Base-by-base conservation (phyloP, 2,329 filamentous ascomycete genomes). In the Zymoseptoria ardabiliae region DNA sequence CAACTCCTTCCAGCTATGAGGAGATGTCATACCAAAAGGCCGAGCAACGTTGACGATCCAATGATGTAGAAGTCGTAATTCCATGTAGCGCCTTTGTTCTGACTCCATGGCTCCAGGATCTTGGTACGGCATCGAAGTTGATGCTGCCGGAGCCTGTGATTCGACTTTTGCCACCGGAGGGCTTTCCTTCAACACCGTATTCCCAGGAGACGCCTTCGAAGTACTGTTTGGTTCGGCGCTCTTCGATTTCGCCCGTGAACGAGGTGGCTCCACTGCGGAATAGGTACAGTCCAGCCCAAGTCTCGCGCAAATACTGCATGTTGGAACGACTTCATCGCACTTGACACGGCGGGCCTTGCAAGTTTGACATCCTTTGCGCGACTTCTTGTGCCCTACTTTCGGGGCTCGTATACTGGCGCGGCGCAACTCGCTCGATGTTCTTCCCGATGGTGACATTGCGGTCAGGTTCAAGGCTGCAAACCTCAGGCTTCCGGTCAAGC, bases 341-440 rank as follows among this genome's bases (percentile, higher is more conserved):
- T 83, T 83, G 55, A 83, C 76, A 50, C 78, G 75, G 41, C 81
- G 74, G 20, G 82, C 64, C 63, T 83, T 83, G 69, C 82, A 85
- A 61, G 83, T 84, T 11, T 77, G 77, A 64, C 82, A 84, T 2
- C 82, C 82, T 20, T 75, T 73, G 22, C 79, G 74, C 1, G 81
- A 84, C 64, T 84, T 84, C 50, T 73, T 78, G 65, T 85, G 82
- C 49, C 65, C 65, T 25, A 66, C 63, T 55, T 66, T 66, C 13
- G 65, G 65, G 11, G 65, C 65, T 13, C 65, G 60, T 49, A 65
- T 63, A 30, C 60, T 63, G 50, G 58, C 53, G 22, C 52, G 59
- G 41, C 62, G 57, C n/a, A 58, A 35, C 10, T 58, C 57, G n/a
- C 52, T 60, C 21, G 60, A 54, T 22, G 35, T 45, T 45, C 35